A percentile compares a stretch with the other conserved stretches of the same genome.
Conservation (phyloP, 2,329 filamentous ascomycete genomes). For the Penicillium sp. region DNA sequence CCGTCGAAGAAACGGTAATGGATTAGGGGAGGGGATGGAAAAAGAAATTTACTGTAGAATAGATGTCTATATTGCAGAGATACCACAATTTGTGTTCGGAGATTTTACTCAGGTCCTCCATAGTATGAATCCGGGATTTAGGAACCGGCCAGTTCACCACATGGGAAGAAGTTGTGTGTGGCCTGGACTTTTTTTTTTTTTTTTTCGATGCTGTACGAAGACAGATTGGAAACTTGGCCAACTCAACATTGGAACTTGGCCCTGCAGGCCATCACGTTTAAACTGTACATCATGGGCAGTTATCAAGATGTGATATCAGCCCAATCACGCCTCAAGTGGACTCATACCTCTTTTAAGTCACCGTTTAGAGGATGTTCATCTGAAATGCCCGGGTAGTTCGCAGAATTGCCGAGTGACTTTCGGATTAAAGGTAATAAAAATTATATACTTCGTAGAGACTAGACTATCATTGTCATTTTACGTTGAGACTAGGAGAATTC, state of each 20-base stretch:
- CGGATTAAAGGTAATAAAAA: background rate
- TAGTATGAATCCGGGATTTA: background rate
- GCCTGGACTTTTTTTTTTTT: too few species aligned
- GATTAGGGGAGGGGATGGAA: background rate
- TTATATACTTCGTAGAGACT: background rate
- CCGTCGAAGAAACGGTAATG: constrained; percentile 57
- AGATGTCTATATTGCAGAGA: constrained; percentile 21
- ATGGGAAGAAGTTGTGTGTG: constrained; percentile 5
- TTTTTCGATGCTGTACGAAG: background rate
- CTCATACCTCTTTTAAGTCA: background rate
- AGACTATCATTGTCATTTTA: background rate
- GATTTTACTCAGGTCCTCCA: background rate
- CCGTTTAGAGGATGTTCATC: background rate
- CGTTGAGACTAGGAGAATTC: constrained; percentile 7
- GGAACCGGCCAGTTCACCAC: constrained; percentile 4
- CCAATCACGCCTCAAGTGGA: constrained; percentile 3
- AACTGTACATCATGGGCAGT: background rate
- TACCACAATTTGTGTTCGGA: constrained; percentile 8
- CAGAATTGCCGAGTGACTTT: background rate
- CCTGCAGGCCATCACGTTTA: constrained; percentile 8
- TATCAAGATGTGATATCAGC: constrained; percentile 6
- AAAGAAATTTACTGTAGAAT: constrained; percentile 7
- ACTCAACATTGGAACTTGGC: background rate
- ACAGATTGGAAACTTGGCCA: background rate
- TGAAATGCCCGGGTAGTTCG: background rate